A percentile compares a stretch with the other conserved stretches of the same genome.
phyloP scores from a whole-genome alignment of 225 moss, liverwort and hornwort genomes.

The Climacium dendroides region DNA sequence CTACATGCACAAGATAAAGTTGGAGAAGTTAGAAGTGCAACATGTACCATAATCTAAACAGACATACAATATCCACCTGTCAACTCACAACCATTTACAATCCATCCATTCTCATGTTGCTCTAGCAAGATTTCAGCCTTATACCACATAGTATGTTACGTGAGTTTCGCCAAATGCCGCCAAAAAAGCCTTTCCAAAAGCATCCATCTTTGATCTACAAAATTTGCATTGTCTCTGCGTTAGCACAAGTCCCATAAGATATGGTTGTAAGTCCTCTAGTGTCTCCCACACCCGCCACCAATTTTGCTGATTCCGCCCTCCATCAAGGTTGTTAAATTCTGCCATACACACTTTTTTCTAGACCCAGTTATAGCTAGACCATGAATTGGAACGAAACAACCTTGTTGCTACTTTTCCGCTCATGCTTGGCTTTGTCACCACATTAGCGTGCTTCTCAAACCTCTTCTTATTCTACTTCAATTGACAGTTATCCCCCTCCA shows the following conservation, averaged over 20 bases:
- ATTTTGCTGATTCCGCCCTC: not conserved
- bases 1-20: not conserved
- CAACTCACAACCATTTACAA: not conserved
- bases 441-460: not conserved
- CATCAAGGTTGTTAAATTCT: not conserved
- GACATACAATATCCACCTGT: too few species aligned
- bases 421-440: not conserved
- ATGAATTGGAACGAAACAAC: not conserved
- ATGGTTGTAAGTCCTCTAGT: not conserved
- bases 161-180: accelerated
- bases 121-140: accelerated
- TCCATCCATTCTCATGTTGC: accelerated
- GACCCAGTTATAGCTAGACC: not conserved
- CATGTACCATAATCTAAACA: too few species aligned
- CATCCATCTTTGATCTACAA: not conserved
- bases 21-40: not conserved
- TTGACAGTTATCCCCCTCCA: not conserved
- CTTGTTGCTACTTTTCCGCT: not conserved
- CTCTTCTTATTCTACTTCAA: not conserved
- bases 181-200: not conserved
- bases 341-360: not conserved
- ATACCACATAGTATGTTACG: not conserved
- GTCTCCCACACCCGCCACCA: not conserved
- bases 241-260: not conserved
- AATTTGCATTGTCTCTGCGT: not conserved